Percentiles rank a stretch among this genome's conserved stretches.
Evolutionary conservation across 352 stramenopile genomes (phyloP).

Genomic region (Poterioochromonas sp.): DNA sequence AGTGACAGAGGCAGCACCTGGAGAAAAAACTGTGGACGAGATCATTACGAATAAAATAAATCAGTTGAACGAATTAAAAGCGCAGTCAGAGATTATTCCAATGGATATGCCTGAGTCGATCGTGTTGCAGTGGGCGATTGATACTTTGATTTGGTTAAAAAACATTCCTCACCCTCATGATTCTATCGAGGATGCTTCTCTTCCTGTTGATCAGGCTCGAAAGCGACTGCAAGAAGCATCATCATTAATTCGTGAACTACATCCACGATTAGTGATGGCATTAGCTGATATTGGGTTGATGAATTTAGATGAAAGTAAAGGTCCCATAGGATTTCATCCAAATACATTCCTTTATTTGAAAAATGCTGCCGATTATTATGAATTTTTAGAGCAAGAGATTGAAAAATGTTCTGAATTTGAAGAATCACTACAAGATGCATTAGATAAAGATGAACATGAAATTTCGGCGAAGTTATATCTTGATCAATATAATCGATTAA

Average conservation of each 20-base stretch:
- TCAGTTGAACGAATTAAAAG: no score
- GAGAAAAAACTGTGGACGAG: no score
- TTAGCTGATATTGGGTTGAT: neutral
- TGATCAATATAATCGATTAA: neutral
- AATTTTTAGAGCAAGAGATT: neutral
- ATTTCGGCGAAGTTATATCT: neutral
- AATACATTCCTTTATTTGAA: neutral
- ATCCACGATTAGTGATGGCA: neutral
- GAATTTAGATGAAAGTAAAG: neutral
- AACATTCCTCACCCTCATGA: neutral
- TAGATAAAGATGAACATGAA: neutral
- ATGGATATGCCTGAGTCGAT: neutral
- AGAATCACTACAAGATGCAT: neutral
- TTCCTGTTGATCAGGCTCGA: neutral
- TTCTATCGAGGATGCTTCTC: neutral
- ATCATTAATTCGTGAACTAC: neutral
- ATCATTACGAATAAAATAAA: no score
- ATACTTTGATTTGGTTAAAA: neutral
- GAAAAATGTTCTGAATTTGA: neutral
- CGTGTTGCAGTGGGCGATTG: neutral
- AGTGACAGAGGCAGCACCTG: no score
- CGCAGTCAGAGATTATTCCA: conserved; percentile 9
- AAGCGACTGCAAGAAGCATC: neutral
- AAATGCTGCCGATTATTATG: neutral
- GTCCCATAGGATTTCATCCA: neutral